A percentile compares a stretch with the other conserved stretches of the same genome.
Evolutionary conservation across 495 filamentous ascomycete genomes (phyloP).

Genomic region (Xylaria grammica): DNA sequence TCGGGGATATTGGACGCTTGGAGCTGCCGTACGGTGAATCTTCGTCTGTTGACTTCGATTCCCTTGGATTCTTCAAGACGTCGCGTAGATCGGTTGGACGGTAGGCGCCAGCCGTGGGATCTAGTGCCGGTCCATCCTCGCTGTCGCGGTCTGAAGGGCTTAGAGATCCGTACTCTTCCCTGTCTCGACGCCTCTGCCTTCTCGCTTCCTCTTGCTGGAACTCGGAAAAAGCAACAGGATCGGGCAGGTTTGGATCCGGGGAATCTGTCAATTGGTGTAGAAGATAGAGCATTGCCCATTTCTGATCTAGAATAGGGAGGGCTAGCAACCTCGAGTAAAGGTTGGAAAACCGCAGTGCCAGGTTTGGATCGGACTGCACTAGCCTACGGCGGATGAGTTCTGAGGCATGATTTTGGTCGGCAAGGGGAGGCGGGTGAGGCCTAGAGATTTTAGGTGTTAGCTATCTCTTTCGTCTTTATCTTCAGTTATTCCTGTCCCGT

Average conservation of each 20-base stretch:
- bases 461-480: neutral
- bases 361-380: constrained; percentile 77
- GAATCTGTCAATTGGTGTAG: constrained; percentile 80
- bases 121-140: constrained; percentile 12
- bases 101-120: constrained; percentile 28
- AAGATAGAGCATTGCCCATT: constrained; percentile 94
- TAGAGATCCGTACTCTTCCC: constrained; percentile 30
- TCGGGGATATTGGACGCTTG: constrained; percentile 28
- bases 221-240: constrained; percentile 39
- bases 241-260: constrained; percentile 52
- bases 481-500: neutral
- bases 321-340: constrained; percentile 85
- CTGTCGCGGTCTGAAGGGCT: constrained; percentile 35
- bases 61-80: constrained; percentile 37
- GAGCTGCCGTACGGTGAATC: constrained; percentile 21
- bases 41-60: constrained; percentile 31
- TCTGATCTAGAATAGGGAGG: constrained; percentile 88
- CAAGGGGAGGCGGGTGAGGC: constrained; percentile 37
- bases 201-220: constrained; percentile 37
- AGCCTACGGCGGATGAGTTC: constrained; percentile 90
- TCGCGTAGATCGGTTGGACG: constrained; percentile 39
- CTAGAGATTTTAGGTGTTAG: constrained; percentile 30
- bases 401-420: constrained; percentile 85
- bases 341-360: constrained; percentile 86
- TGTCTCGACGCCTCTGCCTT: constrained; percentile 21